phyloP scores from a whole-genome alignment of 805 yeast species.

The Ogataea ramenticola region DNA sequence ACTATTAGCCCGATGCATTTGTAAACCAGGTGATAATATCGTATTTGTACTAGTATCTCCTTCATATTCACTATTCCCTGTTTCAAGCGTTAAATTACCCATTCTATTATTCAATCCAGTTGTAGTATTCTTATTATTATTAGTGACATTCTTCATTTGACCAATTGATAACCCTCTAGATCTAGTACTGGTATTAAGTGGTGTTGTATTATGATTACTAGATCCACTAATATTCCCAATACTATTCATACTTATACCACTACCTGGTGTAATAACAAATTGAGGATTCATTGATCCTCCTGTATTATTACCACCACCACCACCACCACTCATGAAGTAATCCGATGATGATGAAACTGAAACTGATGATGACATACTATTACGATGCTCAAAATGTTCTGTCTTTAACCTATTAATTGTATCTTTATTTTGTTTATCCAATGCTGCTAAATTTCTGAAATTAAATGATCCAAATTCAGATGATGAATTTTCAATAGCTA shows the following conservation, averaged over 20 bases:
- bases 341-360: slow-evolving; percentile 38
- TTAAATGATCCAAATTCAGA: slow-evolving; percentile 89
- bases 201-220: background rate
- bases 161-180: slow-evolving; percentile 14
- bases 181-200: slow-evolving; percentile 15
- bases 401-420: slow-evolving; percentile 79
- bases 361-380: slow-evolving; percentile 23
- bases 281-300: background rate
- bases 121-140: too few species aligned
- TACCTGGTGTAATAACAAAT: background rate
- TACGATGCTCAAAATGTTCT: slow-evolving; percentile 63
- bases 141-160: background rate
- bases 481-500: slow-evolving; percentile 42
- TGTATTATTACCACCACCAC: background rate
- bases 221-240: background rate
- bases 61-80: background rate
- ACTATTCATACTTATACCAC: background rate
- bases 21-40: background rate
- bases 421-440: slow-evolving; percentile 92
- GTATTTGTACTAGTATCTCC: background rate
- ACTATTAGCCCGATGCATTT: background rate
- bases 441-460: slow-evolving; percentile 79
- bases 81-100: too few species aligned
- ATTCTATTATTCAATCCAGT: too few species aligned
- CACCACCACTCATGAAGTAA: slow-evolving; percentile 17